Evolutionary conservation across 345 rosid species (phyloP).

Genomic region (Excoecaria cochinchinensis): DNA sequence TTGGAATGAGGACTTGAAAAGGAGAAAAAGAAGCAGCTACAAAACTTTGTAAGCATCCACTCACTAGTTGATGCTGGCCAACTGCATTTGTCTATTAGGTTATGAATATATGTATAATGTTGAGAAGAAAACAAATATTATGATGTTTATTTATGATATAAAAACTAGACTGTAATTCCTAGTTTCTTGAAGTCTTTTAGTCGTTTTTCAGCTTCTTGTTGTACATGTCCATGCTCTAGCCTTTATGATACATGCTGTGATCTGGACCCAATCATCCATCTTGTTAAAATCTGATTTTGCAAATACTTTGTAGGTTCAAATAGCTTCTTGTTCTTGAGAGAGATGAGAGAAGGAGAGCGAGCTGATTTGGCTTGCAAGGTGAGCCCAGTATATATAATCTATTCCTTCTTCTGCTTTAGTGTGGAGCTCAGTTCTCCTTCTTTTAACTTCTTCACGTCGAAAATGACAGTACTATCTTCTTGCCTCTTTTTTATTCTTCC

Average conservation of each 20-base stretch:
- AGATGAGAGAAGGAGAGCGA: conserved; percentile 49
- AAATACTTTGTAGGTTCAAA: conserved; percentile 30
- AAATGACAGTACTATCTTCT: neutral
- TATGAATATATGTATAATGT: neutral
- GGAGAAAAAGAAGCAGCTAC: too few species aligned
- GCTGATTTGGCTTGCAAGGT: conserved; percentile 62
- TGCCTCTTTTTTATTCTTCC: neutral
- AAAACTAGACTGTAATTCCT: neutral
- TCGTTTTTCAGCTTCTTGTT: neutral
- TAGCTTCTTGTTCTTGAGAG: conserved; percentile 50
- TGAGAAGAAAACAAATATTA: neutral
- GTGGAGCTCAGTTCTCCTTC: neutral
- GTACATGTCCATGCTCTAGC: neutral
- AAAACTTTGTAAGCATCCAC: neutral
- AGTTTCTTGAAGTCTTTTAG: neutral
- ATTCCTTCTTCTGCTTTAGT: neutral
- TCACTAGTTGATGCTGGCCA: neutral
- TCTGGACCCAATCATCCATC: neutral
- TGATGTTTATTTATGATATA: neutral
- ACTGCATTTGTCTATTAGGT: neutral
- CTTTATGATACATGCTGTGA: neutral
- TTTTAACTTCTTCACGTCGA: neutral
- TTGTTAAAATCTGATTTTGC: conserved; percentile 1
- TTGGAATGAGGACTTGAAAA: neutral
- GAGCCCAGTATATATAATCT: neutral